Evolutionary conservation across 179 eudicot genomes (phyloP), one percentile per base, ranked within the genome.

Genomic region (Spergularia azorica): DNA sequence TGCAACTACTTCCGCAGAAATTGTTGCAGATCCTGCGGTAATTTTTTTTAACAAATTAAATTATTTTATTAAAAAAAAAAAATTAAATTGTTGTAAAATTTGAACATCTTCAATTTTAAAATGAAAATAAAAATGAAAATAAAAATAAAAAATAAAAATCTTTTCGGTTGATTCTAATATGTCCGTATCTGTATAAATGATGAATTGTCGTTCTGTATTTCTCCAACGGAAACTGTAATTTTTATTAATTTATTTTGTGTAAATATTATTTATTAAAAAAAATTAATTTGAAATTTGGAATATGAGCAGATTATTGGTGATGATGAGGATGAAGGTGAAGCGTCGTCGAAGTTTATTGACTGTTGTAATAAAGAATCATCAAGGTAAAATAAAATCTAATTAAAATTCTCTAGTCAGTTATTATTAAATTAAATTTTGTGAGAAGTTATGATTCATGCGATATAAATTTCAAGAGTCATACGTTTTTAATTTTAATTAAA

Each of bases 11-110:
- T 43, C 73, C 4, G 69, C 76, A 5, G 76, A 77, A 39, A 38
- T 36, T 38, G 56, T 9, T 18, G 63, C 73, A 79, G 89, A 89
- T 88, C 87, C 83, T 70, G 85, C 87, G 89, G 95, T 92, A 76
- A 65, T 64, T 56, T 41, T n/a, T 51, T 16, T 0, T 39, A 9
- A 59, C 12, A 7, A 11, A 32, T 17, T 68, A 15, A 51, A 3
- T 18, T 59, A 67, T 2, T 46, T 26, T 26, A 26, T 26, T 26
- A 26, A 26, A 6, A 43, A 43, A 43, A 43, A 43, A 1, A 1
- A 43, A 43, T n/a, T n/a, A 43, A 26, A 26, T 26, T 70, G 36
- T 74, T 74, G 0, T 36, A 58, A 69, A 58, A 67, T 77, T 54
- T 74, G 11, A 56, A 79, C 71, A 1, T 54, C n/a, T n/a, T n/a